Evolutionary conservation across 805 yeast genomes (phyloP).

Genomic region (Zygoascus biomembranicola): DNA sequence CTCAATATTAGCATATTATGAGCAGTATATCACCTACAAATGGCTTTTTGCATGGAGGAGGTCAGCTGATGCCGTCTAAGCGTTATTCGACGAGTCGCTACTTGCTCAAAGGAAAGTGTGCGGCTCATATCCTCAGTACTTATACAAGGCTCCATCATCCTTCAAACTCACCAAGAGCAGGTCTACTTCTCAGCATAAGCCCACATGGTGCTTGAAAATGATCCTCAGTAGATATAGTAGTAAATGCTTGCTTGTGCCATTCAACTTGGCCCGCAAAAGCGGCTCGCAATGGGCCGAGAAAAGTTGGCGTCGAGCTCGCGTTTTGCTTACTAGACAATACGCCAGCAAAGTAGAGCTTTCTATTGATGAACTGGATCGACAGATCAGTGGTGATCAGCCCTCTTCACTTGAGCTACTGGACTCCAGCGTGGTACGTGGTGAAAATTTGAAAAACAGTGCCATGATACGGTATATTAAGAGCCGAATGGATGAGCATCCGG

Average conservation of each 20-base stretch:
- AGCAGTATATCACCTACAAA: background rate
- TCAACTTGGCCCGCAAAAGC: too few relatives aligned
- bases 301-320: background rate
- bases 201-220: too few relatives aligned
- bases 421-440: background rate
- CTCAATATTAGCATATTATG: background rate
- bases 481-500: slow-evolving; percentile 38
- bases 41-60: background rate
- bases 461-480: slow-evolving; percentile 7
- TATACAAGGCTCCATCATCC: background rate
- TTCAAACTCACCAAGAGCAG: too few relatives aligned
- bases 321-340: background rate
- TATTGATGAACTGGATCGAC: background rate
- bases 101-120: too few relatives aligned
- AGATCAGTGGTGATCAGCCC: background rate
- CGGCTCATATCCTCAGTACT: background rate
- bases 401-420: background rate
- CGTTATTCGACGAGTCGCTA: too few relatives aligned
- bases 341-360: background rate
- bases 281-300: too few relatives aligned
- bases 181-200: too few relatives aligned
- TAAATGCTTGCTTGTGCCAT: too few relatives aligned
- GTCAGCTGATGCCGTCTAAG: background rate
- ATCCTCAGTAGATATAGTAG: too few relatives aligned
- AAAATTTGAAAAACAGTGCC: background rate